Evolutionary conservation across 2,329 filamentous ascomycete genomes (phyloP), one percentile per base, ranked within the genome.

Genomic region (Diaporthe destruens): DNA sequence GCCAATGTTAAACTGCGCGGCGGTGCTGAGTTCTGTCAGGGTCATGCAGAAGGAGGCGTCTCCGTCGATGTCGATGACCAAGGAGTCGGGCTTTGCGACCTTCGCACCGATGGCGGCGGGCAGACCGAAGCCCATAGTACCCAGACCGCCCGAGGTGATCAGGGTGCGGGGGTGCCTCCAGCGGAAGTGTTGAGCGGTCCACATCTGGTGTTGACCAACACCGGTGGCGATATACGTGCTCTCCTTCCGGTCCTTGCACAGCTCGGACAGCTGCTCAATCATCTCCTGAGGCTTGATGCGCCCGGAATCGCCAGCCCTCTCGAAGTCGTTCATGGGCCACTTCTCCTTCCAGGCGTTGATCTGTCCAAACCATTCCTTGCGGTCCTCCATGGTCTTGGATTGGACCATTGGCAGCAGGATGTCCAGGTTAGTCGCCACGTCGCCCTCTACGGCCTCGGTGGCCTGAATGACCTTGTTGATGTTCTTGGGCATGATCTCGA

Each of bases 21-120:
- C 95, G 1, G 96, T 98, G 57, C 93, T 94, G 69, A 99, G 91
- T 85, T 99, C 96, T 1, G 96, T 98, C 73, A 98, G 88, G 7
- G 96, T 98, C 96, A 99, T 98, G 88, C 94, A 94, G 87, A 99
- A 98, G 4, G 95, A 98, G n/a, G 96, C 96, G 81, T 98, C 96
- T 75, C 96, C 96, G 81, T 99, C 96, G 79, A 98, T 97, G 82
- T 98, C 96, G 73, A 98, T 91, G 74, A 98, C 96, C 66, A 97
- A 90, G 74, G 93, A 91, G 67, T 98, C 93, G 0, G 88, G 88
- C 74, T 84, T 83, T n/a, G 86, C 87, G 12, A 98, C 96, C 87
- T 98, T 98, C 79, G 95, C 95, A 75, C 96, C 96, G 76, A 98
- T 98, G 75, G 96, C 95, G 32, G 95, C 94, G 32, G 96, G 96